phyloP scores from a whole-genome alignment of 192 early-diverging fungal genomes.

The Gryganskiella cystojenkinii region DNA sequence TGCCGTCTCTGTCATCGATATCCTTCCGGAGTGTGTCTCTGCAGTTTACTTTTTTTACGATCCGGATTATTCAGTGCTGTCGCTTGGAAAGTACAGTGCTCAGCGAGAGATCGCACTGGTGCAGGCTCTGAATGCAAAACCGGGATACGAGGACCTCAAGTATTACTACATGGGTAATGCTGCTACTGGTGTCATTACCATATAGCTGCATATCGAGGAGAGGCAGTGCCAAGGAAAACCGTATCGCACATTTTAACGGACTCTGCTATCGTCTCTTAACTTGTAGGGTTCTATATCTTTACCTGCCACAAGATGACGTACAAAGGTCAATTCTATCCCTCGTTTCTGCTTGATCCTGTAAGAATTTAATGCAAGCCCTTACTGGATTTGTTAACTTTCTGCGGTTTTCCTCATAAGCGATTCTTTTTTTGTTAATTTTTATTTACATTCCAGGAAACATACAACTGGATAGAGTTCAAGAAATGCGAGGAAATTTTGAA shows the following conservation, averaged over 20 bases:
- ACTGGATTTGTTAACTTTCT: neutral
- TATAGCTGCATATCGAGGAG: no score
- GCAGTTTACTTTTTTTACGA: constrained; percentile 98
- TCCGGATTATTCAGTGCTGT: constrained; percentile 79
- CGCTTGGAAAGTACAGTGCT: constrained; percentile 88
- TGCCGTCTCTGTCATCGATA: constrained; percentile 94
- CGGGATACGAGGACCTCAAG: constrained; percentile 58
- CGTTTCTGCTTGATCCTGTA: constrained; percentile 82
- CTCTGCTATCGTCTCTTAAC: neutral
- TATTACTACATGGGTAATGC: constrained; percentile 98
- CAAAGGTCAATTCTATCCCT: constrained; percentile 90
- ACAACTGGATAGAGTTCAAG: constrained; percentile 63
- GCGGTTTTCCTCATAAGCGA: neutral
- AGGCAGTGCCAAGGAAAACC: neutral
- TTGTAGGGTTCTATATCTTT: constrained; percentile 90
- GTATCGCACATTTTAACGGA: constrained; percentile 1
- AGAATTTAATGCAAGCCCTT: neutral
- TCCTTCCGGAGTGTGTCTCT: constrained; percentile 88
- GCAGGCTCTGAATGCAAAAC: constrained; percentile 53
- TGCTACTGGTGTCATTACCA: no score
- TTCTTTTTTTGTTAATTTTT: constrained; percentile 10
- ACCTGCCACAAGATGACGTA: constrained; percentile 94
- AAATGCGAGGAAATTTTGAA: constrained; percentile 64
- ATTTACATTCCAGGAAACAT: no score
- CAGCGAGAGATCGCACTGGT: constrained; percentile 83